A percentile compares a stretch with the other conserved stretches of the same genome.
Evolutionary conservation across 2,329 filamentous ascomycete genomes (phyloP).

Genomic region (Pyrenophora tritici-repentis): DNA sequence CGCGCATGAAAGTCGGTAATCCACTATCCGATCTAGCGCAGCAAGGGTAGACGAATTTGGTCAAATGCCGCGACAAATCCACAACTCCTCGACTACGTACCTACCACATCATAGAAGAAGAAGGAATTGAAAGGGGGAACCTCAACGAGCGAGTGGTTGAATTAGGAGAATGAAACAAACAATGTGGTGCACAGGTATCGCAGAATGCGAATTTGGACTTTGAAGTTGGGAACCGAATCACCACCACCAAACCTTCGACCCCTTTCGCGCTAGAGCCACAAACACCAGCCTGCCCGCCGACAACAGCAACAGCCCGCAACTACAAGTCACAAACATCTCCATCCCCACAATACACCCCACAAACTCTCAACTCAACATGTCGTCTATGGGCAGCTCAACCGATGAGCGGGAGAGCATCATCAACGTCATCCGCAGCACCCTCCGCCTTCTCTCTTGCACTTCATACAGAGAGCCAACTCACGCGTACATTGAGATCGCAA

Average conservation of each 20-base stretch:
- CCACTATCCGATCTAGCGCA: neutral
- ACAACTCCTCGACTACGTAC: too few species aligned
- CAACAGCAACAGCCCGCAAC: neutral
- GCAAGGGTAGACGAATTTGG: neutral
- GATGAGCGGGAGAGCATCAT: neutral
- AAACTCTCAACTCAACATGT: neutral
- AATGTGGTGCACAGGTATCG: too few species aligned
- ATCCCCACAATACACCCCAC: neutral
- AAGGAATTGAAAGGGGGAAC: too few species aligned
- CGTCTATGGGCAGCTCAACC: neutral
- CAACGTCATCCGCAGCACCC: neutral
- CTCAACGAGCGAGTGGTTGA: too few species aligned
- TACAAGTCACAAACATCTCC: neutral
- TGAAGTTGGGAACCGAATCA: neutral
- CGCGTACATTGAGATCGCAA: neutral
- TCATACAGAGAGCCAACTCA: neutral
- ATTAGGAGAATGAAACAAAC: neutral
- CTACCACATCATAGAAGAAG: too few species aligned
- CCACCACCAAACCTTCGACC: conserved; percentile 2
- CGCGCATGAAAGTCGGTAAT: neutral
- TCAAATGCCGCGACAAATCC: too few species aligned
- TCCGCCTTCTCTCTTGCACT: neutral
- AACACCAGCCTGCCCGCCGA: neutral
- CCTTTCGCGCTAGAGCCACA: neutral
- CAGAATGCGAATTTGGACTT: neutral